These are phyloP conservation scores for Yamadazyma pseudoaaseri DNA, from an alignment of 1,139 yeast species.

Conservation along the genomic window DNA sequence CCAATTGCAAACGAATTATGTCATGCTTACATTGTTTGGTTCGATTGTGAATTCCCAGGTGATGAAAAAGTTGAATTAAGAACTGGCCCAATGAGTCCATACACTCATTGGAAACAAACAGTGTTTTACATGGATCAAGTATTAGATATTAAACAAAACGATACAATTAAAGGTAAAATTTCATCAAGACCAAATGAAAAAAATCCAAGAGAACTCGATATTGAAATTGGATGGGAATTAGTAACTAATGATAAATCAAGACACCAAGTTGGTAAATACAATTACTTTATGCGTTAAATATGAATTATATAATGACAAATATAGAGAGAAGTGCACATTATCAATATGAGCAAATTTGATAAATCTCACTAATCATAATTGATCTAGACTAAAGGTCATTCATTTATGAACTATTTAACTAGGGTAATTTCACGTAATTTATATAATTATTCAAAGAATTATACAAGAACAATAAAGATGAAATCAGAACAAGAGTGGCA, in stretches of 20 bases:
- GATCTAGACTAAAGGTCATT: too few relatives aligned
- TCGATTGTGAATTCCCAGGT: constrained; percentile 82
- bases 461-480: constrained; percentile 5
- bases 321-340: too few relatives aligned
- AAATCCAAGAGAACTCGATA: constrained; percentile 85
- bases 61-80: constrained; percentile 63
- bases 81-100: constrained; percentile 79
- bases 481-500: constrained; percentile 67
- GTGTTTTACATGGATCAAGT: constrained; percentile 89
- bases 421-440: too few relatives aligned
- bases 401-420: too few relatives aligned
- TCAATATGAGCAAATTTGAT: too few relatives aligned
- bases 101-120: constrained; percentile 97
- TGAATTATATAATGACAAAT: neutral
- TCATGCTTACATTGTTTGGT: constrained; percentile 93
- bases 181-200: constrained; percentile 71
- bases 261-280: constrained; percentile 53
- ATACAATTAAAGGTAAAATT: constrained; percentile 66
- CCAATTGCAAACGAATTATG: constrained; percentile 79
- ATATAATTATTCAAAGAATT: too few relatives aligned
- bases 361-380: too few relatives aligned
- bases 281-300: constrained; percentile 60
- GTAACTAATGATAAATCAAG: constrained; percentile 55
- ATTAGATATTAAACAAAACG: constrained; percentile 75
- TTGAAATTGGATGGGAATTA: constrained; percentile 61